These are phyloP conservation scores for Quercus mongolica DNA, from an alignment of 306 rosid genomes.

Conservation along the genomic window DNA sequence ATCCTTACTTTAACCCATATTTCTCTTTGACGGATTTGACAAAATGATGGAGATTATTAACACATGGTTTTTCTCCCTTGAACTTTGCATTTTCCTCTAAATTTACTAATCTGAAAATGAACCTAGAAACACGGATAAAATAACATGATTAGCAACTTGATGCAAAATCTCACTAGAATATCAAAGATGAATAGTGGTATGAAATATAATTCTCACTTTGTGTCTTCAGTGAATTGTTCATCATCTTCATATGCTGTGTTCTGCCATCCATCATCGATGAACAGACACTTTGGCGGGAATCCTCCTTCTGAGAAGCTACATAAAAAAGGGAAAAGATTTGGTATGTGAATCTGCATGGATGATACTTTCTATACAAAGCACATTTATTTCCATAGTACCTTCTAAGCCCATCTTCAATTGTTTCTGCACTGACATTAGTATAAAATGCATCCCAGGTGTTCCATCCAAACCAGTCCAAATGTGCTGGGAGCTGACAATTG, in stretches of 20 bases:
- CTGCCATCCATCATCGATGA: conserved; percentile 81
- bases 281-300: conserved; percentile 52
- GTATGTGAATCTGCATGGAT: neutral
- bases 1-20: conserved; percentile 52
- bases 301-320: conserved; percentile 56
- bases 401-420: conserved; percentile 55
- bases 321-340: neutral
- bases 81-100: conserved; percentile 64
- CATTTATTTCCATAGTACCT: conserved; percentile 25
- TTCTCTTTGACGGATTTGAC: conserved; percentile 44
- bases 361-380: neutral
- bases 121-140: conserved; percentile 32
- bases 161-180: neutral
- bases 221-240: conserved; percentile 40
- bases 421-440: conserved; percentile 49
- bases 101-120: conserved; percentile 47
- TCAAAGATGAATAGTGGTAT: neutral
- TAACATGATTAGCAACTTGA: conserved; percentile 12
- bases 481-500: conserved; percentile 31
- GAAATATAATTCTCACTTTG: conserved; percentile 43
- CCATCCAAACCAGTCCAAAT: conserved; percentile 81
- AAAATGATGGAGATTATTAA: conserved; percentile 42
- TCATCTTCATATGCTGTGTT: conserved; percentile 44
- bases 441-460: conserved; percentile 83
- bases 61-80: conserved; percentile 26